phyloP scores from a whole-genome alignment of 768 basidiomycete species.

The Crassisporium funariophilum region DNA sequence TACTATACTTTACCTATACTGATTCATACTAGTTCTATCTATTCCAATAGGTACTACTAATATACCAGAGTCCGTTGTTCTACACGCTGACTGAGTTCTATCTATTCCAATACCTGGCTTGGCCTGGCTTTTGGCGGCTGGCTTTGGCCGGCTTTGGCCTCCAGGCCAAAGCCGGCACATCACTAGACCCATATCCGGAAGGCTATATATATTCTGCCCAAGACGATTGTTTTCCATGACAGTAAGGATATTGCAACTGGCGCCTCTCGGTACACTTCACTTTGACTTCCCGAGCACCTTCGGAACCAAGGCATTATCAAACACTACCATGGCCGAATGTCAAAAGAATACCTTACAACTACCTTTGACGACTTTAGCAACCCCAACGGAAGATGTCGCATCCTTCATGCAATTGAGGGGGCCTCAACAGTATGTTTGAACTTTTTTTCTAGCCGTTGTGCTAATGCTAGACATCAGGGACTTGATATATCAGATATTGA shows the following conservation, averaged over 20 bases:
- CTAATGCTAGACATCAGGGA: conserved; percentile 10
- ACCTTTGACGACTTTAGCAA: conserved; percentile 21
- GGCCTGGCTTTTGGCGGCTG: no score
- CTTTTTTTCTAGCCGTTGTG: conserved; percentile 10
- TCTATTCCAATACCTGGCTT: no score
- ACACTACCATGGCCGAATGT: conserved; percentile 33
- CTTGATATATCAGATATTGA: conserved; percentile 19
- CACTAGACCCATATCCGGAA: no score
- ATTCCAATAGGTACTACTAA: no score
- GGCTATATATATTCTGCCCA: conserved; percentile 4
- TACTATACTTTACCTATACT: no score
- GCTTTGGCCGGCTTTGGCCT: no score
- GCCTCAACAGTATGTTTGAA: conserved; percentile 22
- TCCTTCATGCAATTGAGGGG: conserved; percentile 25
- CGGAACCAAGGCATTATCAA: conserved; percentile 16
- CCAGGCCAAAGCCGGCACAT: no score
- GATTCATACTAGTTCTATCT: no score
- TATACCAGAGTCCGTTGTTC: no score
- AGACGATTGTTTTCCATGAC: conserved; percentile 17
- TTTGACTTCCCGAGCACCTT: conserved; percentile 9
- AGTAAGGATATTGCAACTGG: background rate
- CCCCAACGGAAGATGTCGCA: conserved; percentile 15
- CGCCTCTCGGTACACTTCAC: conserved; percentile 6
- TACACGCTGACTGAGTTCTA: no score
- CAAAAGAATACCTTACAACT: conserved; percentile 19